Base-by-base conservation (phyloP, 2,329 filamentous ascomycete genomes). In the Leptodontidium sp. region DNA sequence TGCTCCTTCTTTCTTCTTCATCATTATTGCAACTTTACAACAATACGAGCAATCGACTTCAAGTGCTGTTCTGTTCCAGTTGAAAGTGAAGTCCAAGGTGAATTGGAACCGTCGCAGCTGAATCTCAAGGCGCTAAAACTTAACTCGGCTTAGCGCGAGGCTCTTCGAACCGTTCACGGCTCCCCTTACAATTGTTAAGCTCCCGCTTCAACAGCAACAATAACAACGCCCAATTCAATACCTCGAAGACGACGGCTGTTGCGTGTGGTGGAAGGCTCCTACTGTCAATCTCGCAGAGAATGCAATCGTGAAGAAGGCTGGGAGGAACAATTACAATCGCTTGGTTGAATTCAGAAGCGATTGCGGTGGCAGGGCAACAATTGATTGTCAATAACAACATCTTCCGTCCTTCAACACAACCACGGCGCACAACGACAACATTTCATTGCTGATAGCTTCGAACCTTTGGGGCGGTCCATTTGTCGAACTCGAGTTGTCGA, bases 361-460 rank as follows among this genome's bases (percentile, higher is more conserved):
- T 66, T 64, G 68, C 68, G 72, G 73, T 74, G 72, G 73, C 74
- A 74, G 73, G 74, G 70, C 74, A 72, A 71, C 70, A 67, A 61
- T 68, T 58, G 61, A 61, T 68, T 58, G 62, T 70, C 67, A 70
- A 70, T 64, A 70, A 58, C 59, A 57, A 67, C 67, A 66, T 57
- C 40, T 58, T n/a, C 47, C 53, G 43, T 59, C 47, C 59, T 49
- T 59, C 50, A 66, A 38, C 29, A 61, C 61, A 35, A 69, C 12
- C 24, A 66, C 43, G n/a, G 35, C 61, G 40, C 63, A 49, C 17
- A 53, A 3, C 64, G 50, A 43, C 55, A 47, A 17, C 35, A 35
- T 70, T 66, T 67, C 49, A 29, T 29, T 24, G 43, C 26, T 58
- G 35, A 65, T 55, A 29, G 24, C 26, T 35, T 21, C 35, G 29